A percentile compares a stretch with the other conserved stretches of the same genome.
These are phyloP conservation scores for Pseudogymnoascus sp. DNA, from an alignment of 2,329 filamentous ascomycete species.

Conservation along the genomic window DNA sequence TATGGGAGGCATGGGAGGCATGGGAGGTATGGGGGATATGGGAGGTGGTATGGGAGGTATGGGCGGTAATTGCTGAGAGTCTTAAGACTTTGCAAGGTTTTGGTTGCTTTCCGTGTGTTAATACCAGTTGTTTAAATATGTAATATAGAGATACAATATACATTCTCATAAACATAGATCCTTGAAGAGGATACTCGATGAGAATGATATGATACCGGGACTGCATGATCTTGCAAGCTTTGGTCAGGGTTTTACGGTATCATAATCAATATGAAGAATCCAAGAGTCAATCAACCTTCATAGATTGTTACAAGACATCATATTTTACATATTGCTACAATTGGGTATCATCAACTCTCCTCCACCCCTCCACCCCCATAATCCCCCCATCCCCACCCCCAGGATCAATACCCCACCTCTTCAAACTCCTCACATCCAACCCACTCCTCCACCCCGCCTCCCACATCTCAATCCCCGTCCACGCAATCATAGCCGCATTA, in stretches of 20 bases:
- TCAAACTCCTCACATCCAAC: constrained; percentile 49
- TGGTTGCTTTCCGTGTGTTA: neutral
- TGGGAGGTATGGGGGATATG: neutral
- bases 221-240: neutral
- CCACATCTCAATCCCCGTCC: constrained; percentile 90
- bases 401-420: constrained; percentile 68
- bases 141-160: neutral
- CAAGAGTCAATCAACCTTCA: neutral
- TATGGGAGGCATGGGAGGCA: neutral
- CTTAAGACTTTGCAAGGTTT: neutral
- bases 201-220: neutral
- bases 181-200: neutral
- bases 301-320: neutral
- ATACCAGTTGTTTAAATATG: neutral
- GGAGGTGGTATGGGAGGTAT: neutral
- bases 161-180: neutral
- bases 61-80: neutral
- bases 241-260: neutral
- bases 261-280: neutral
- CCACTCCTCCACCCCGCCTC: constrained; percentile 62
- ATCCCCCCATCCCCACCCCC: constrained; percentile 54
- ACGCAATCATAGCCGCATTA: constrained; percentile 96
- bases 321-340: constrained; percentile 8
- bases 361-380: constrained; percentile 50
- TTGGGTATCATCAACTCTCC: constrained; percentile 12